phyloP scores from a whole-genome alignment of 805 yeast species.

The Candida michaelii region DNA sequence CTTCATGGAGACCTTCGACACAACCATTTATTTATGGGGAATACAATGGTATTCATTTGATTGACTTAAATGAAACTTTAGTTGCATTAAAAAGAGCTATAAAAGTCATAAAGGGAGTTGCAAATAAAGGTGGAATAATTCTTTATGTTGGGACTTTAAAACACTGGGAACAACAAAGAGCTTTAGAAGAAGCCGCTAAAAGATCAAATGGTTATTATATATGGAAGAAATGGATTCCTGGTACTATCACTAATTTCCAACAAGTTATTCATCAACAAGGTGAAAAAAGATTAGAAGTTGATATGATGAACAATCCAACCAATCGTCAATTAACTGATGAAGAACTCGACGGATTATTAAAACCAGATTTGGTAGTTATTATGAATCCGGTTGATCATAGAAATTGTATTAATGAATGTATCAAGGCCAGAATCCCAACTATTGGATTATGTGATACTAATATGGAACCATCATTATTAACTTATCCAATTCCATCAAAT shows the following conservation, averaged over 20 bases:
- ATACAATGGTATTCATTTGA: slow-evolving; percentile 87
- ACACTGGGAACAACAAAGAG: slow-evolving; percentile 62
- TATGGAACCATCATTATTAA: slow-evolving; percentile 82
- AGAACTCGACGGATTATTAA: slow-evolving; percentile 56
- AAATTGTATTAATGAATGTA: slow-evolving; percentile 78
- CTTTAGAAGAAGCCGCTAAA: slow-evolving; percentile 76
- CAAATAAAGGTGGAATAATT: slow-evolving; percentile 80
- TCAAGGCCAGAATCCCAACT: slow-evolving; percentile 81
- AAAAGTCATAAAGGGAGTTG: slow-evolving; percentile 80
- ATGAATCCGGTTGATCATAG: slow-evolving; percentile 87
- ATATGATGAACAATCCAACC: slow-evolving; percentile 69
- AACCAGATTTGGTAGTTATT: slow-evolving; percentile 86
- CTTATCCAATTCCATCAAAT: slow-evolving; percentile 95
- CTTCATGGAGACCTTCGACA: slow-evolving; percentile 74
- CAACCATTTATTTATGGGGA: slow-evolving; percentile 87
- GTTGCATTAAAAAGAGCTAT: slow-evolving; percentile 75
- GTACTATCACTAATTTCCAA: slow-evolving; percentile 83
- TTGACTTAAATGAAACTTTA: slow-evolving; percentile 83
- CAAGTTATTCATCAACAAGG: slow-evolving; percentile 59
- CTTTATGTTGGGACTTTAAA: slow-evolving; percentile 81
- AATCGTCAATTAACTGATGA: slow-evolving; percentile 50
- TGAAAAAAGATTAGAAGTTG: slow-evolving; percentile 55
- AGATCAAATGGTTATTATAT: slow-evolving; percentile 81
- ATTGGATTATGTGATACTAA: slow-evolving; percentile 93
- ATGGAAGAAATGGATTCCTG: slow-evolving; percentile 88